Base-by-base conservation (phyloP, 805 yeast species). In the Sugiyamaella smithiae region DNA sequence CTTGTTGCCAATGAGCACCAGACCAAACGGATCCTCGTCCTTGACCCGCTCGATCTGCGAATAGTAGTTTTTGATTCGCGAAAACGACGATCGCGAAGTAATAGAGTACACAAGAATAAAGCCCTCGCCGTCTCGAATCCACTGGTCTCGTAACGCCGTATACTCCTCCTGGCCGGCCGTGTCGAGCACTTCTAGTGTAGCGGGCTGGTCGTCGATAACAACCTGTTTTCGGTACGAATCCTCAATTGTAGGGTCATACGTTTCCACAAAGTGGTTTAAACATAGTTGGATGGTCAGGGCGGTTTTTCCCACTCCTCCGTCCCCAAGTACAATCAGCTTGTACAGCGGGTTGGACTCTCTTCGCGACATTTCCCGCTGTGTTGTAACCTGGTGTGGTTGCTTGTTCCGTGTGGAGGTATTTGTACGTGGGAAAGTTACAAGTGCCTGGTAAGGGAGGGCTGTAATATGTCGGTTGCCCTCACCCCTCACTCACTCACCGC, bases 221-320 rank as follows among this genome's bases (percentile, higher is more conserved):
- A 90, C 88, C 60, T 85, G 91, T 62, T 90, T 90, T 57, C 96
- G 75, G 53, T 68, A 67, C 12, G 70, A 65, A 50, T 67, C 71
- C 67, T 90, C 97, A 62, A 90, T 90, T 14, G 99, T 93, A 11
- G 99, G 99, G 69, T 93, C 99, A 62, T 93, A 93, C 60, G 93
- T 97, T 67, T 90, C 97, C 29, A 93, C 96, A 64, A 93, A 93
- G 65, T 90, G 97, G 42, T 89, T 82, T 66, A 93, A 95, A 51
- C 70, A 67, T 25, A 67, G 59, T 68, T 91, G 96, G 58, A 93
- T 91, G 33, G 98, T 93, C 55, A 93, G 73, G 3, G 99, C 98
- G 11, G 96, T 87, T 68, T 93, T 93, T 69, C 99, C 99, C 46
- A 93, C 99, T 68, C 97, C 97, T 67, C 98, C 98, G 45, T 97